Base-by-base conservation (phyloP, 2,329 filamentous ascomycete species). In the Exophiala phaeomuriformis region DNA sequence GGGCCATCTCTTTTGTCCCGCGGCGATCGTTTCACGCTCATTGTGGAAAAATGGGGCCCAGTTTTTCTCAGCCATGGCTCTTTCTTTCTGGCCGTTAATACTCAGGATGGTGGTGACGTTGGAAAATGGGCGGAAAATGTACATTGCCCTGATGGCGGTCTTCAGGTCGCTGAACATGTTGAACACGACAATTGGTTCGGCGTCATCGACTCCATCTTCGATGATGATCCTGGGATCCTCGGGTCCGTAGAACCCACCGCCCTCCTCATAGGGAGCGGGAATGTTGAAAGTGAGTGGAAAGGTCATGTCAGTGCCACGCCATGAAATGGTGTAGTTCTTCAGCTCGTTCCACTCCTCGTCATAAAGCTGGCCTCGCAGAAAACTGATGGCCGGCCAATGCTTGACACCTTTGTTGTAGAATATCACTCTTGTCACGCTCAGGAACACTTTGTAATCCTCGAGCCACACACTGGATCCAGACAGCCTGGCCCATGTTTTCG, bases 171-270 rank as follows among this genome's bases (percentile, higher is more conserved):
- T 43, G 31, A 61, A 43, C 61, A 64, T 64, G 49, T 63, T 64
- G 57, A 64, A 64, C 9, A 64, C 49, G 6, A 64, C 57, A 8
- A 64, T 52, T 5, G 61, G 63, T 48, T 64, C 61, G 9, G 60
- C 61, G 28, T 55, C 59, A 8, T 60, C 55, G 3, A 61, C 52
- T 3, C 51, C 58, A 19, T 59, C 58, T 35, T 64, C 61, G 8
- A 64, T 49, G 32, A 64, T 59, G 6, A 64, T 53, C 12, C 61
- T 47, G 3, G 63, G 60, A 42, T 64, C 61, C 48, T 64, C 63
- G 3, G 63, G 60, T 8, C 61, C 63, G 40, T 57, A 58, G 12
- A 59, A 60, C 2, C 47, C 31, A 10, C 53, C 44, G 33, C 46
- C 52, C 8, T 53, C 45, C 37, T 52, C 44, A 46, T 53, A 62